Conservation (phyloP, 2,329 filamentous ascomycete species). For the Malbranchea cinnamomea region DNA sequence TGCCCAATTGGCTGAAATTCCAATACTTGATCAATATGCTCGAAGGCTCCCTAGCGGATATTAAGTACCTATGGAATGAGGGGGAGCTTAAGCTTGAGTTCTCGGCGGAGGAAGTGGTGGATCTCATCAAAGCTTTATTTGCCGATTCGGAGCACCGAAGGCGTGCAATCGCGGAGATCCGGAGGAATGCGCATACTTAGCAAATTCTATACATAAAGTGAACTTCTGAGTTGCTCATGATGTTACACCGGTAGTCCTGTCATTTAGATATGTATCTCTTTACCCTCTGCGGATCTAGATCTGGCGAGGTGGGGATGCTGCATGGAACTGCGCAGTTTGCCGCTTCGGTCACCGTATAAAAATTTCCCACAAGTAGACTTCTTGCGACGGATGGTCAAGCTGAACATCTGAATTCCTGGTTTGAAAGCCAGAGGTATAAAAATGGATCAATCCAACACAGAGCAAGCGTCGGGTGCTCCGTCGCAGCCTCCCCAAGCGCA, state of each 20-base stretch:
- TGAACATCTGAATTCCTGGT: neutral
- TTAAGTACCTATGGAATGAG: conserved; percentile 50
- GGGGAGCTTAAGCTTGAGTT: conserved; percentile 50
- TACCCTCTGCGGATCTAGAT: neutral
- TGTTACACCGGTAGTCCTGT: neutral
- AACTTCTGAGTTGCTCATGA: neutral
- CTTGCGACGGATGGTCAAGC: neutral
- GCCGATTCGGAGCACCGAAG: conserved; percentile 46
- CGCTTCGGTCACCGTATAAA: conserved; percentile 25
- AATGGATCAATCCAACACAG: conserved; percentile 11
- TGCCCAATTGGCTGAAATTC: conserved; percentile 49
- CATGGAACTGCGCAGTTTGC: conserved; percentile 20
- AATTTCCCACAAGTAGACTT: conserved; percentile 16
- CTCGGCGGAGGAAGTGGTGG: conserved; percentile 44
- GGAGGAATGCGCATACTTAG: conserved; percentile 15
- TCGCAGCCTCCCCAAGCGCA: conserved; percentile 26
- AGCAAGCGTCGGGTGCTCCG: conserved; percentile 3
- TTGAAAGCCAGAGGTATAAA: neutral
- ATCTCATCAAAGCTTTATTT: conserved; percentile 49
- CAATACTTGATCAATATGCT: conserved; percentile 50
- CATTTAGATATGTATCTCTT: conserved; percentile 5
- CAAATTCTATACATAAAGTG: neutral
- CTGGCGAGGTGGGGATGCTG: too few relatives aligned
- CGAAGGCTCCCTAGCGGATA: conserved; percentile 48
- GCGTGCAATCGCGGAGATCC: conserved; percentile 43